Base-by-base conservation (phyloP, 768 basidiomycete species). In the Phaeotremella skinneri region DNA sequence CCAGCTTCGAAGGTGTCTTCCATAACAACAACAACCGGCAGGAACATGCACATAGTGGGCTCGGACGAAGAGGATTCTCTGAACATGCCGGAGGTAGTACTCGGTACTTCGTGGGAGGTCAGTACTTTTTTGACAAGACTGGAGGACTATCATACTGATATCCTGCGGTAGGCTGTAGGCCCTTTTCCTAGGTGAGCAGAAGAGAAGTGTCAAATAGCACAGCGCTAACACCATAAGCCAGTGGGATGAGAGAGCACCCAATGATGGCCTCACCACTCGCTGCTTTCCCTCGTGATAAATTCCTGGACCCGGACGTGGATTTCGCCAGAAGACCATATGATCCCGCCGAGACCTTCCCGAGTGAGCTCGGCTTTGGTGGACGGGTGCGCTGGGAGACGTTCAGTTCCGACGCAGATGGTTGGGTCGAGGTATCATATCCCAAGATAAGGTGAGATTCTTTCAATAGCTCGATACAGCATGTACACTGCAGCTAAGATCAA, bases 211-310 rank as follows among this genome's bases (percentile, higher is more conserved):
- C n/a, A 1, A 37, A 13, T 42, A 43, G 21, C 11, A 16, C 9
- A 23, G 11, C 16, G 34, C 54, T 43, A 47, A 56, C 21, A 29
- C 21, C 25, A 6, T n/a, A 7, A 53, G 20, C 6, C 34, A 64
- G 72, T 50, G 72, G 72, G 3, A 73, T 70, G 69, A 47, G 72
- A 42, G 72, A 73, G 42, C 69, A 73, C 42, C 63, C 72, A 13
- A 51, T 70, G 20, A 59, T 58, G n/a, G 54, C 42, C 7, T 63
- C 67, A 16, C 67, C 72, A 20, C 48, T 69, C 4, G 48, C 62
- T 26, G 69, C 69, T 2, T 73, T 64, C 43, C 47, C 48, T 1
- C 27, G 41, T n/a, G 52, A 54, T 21, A 37, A 50, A 23, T 25
- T 30, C 2, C 17, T 54, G 4, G 64, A 67, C 42, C 52, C 61